phyloP scores from a whole-genome alignment of 371 early-diverging fungal genomes.

The Apophysomyces ossiformis region DNA sequence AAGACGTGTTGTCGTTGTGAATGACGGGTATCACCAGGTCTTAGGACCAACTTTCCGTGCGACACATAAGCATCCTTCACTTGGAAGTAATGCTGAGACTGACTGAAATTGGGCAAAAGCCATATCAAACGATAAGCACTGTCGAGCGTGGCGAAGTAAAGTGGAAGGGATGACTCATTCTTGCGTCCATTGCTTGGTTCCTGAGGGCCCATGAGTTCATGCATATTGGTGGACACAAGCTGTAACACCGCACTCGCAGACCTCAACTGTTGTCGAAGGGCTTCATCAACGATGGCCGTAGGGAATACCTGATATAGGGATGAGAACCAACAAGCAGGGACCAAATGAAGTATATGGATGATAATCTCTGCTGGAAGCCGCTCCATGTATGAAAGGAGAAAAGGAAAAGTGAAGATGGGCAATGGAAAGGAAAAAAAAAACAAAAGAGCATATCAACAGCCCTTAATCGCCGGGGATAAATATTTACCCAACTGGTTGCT shows the following conservation, averaged over 20 bases:
- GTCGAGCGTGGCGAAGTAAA: conserved; percentile 36
- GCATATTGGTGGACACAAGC: conserved; percentile 52
- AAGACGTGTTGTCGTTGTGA: conserved; percentile 6
- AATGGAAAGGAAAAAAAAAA: conserved; percentile 1
- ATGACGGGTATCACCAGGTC: conserved; percentile 15
- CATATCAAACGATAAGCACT: conserved; percentile 33
- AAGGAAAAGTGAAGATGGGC: conserved; percentile 21
- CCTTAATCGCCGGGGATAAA: conserved; percentile 1
- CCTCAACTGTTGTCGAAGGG: conserved; percentile 34
- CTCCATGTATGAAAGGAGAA: conserved; percentile 21
- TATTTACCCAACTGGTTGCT: neutral
- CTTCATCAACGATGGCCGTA: conserved; percentile 34
- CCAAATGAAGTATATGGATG: conserved; percentile 35
- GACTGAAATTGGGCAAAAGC: conserved; percentile 35
- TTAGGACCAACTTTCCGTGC: conserved; percentile 49
- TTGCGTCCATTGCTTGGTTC: conserved; percentile 14
- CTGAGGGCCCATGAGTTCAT: conserved; percentile 38
- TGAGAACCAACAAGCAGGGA: conserved; percentile 30
- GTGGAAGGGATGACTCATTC: conserved; percentile 39
- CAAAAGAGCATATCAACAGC: no score
- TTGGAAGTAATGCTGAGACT: conserved; percentile 36
- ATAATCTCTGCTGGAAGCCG: conserved; percentile 42
- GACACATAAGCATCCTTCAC: conserved; percentile 55
- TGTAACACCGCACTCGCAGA: conserved; percentile 19
- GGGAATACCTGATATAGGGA: conserved; percentile 38